phyloP scores from a whole-genome alignment of 768 basidiomycete species.

The Mycena olivaceomarginata region DNA sequence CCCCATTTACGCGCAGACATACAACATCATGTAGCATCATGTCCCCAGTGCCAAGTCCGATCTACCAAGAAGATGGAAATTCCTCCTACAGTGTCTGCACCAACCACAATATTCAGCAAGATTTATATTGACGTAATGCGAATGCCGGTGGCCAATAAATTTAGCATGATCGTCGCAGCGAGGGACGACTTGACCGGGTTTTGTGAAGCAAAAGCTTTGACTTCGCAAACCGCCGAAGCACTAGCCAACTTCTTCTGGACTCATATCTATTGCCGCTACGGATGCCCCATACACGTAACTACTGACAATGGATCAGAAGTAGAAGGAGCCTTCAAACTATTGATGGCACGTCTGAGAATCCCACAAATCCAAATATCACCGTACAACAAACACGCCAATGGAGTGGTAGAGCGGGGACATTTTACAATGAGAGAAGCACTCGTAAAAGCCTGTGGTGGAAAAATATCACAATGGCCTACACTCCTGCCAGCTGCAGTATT shows the following conservation, averaged over 20 bases:
- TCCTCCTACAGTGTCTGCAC: neutral
- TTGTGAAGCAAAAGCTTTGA: neutral
- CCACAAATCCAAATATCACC: neutral
- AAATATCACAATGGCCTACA: too few relatives aligned
- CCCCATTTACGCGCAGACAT: neutral
- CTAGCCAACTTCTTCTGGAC: neutral
- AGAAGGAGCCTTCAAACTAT: neutral
- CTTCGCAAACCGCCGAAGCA: neutral
- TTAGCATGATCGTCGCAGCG: neutral
- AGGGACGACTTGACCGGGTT: neutral
- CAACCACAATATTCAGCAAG: neutral
- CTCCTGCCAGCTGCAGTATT: too few relatives aligned
- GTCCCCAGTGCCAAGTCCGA: too few relatives aligned
- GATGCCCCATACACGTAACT: neutral
- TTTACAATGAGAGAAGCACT: too few relatives aligned
- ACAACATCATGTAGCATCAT: neutral
- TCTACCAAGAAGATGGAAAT: too few relatives aligned
- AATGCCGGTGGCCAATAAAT: neutral
- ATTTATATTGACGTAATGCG: neutral
- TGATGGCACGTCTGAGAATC: neutral
- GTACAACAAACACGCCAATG: too few relatives aligned
- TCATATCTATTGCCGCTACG: too few relatives aligned
- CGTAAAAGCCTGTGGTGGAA: too few relatives aligned
- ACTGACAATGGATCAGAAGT: neutral
- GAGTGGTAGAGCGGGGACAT: too few relatives aligned